phyloP scores from a whole-genome alignment of 108 stramenopile species.

The Nitzschia sp. region DNA sequence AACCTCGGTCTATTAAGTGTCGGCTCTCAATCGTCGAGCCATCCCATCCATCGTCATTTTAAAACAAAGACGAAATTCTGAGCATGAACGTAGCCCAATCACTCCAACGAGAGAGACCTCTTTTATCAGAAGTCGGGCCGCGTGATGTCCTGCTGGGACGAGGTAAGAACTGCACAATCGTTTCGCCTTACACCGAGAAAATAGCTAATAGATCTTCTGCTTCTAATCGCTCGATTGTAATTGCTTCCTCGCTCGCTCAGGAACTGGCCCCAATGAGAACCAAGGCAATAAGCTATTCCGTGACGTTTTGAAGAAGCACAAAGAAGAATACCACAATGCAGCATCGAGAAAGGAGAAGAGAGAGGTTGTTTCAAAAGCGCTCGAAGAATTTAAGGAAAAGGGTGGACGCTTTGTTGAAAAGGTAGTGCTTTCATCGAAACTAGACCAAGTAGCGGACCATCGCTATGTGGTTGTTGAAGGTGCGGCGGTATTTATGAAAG shows the following conservation, averaged over 20 bases:
- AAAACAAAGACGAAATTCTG: no score
- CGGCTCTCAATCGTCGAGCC: no score
- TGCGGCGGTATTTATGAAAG: background rate
- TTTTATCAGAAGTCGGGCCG: conserved; percentile 6
- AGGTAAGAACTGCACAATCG: no score
- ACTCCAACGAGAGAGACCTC: background rate
- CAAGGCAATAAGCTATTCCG: conserved; percentile 28
- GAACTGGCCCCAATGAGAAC: conserved; percentile 20
- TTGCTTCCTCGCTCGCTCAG: no score
- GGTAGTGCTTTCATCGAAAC: background rate
- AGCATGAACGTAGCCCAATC: no score
- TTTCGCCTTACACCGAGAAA: no score
- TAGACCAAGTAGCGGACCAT: background rate
- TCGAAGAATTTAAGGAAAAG: conserved; percentile 1
- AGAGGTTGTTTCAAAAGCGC: conserved; percentile 3
- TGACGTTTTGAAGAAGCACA: background rate
- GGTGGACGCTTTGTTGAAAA: conserved; percentile 13
- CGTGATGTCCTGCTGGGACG: conserved; percentile 14
- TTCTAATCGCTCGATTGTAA: no score
- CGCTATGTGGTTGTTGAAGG: conserved; percentile 1
- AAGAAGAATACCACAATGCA: conserved; percentile 12
- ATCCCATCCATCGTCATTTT: no score
- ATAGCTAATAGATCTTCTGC: background rate
- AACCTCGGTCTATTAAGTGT: no score
- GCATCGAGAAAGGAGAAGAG: conserved; percentile 8